Percentiles rank a stretch among this genome's conserved stretches.
Conservation (phyloP, 1,139 yeast species). For the Pichia sp. region DNA sequence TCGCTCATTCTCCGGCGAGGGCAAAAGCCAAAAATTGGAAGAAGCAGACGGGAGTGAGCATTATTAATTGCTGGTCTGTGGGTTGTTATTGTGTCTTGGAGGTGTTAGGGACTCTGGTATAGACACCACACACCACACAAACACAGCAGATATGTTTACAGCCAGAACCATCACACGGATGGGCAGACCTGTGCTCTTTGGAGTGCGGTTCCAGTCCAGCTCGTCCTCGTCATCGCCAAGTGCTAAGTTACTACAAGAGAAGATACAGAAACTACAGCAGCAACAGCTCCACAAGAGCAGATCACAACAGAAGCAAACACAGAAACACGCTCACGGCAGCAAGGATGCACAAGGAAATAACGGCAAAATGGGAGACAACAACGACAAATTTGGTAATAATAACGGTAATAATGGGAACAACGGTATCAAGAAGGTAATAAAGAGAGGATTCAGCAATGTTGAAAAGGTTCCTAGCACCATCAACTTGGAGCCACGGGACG, state of each 20-base stretch:
- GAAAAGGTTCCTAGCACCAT: slow-evolving; percentile 33
- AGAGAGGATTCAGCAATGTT: slow-evolving; percentile 32
- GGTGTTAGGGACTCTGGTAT: too few relatives aligned
- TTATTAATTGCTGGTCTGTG: too few relatives aligned
- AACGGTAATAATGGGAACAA: not conserved
- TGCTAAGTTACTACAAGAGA: slow-evolving; percentile 12
- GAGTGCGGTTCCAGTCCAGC: slow-evolving; percentile 22
- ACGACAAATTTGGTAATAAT: not conserved
- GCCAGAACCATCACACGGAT: not conserved
- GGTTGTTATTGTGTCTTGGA: too few relatives aligned
- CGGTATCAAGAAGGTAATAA: slow-evolving; percentile 13
- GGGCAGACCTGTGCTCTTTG: not conserved
- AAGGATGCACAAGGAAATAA: not conserved
- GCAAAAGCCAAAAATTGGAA: too few relatives aligned
- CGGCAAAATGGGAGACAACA: not conserved
- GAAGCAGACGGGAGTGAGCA: too few relatives aligned
- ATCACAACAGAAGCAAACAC: not conserved
- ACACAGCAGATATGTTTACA: not conserved
- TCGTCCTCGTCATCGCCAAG: slow-evolving; percentile 23
- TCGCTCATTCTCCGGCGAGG: too few relatives aligned
- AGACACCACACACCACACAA: too few relatives aligned
- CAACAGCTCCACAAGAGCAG: slow-evolving; percentile 1
- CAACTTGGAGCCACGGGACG: slow-evolving; percentile 31
- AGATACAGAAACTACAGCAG: not conserved
- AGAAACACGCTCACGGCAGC: not conserved